A percentile compares a stretch with the other conserved stretches of the same genome.
These are phyloP conservation scores for Pelargonium citronellum DNA, from an alignment of 441 rosid species.

Conservation along the genomic window DNA sequence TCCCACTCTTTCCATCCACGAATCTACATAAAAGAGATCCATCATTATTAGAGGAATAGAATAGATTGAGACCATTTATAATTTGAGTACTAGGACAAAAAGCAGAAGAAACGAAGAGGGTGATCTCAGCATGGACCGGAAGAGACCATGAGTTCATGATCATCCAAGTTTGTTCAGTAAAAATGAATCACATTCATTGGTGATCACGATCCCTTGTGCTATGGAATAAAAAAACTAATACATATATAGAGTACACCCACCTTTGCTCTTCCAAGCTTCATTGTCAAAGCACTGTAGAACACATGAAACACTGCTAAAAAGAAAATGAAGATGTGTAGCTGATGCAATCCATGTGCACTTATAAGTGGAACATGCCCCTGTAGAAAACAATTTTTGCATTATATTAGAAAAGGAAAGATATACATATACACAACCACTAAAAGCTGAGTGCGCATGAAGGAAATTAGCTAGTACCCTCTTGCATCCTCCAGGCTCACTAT, in stretches of 20 bases:
- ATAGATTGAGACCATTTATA: no score
- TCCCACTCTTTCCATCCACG: slow-evolving; percentile 2
- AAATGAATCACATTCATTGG: no score
- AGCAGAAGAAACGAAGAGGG: no score
- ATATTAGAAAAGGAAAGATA: background rate
- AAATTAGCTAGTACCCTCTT: background rate
- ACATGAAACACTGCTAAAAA: slow-evolving; percentile 85
- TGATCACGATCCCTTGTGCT: no score
- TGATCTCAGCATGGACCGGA: no score
- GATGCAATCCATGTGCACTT: slow-evolving; percentile 59
- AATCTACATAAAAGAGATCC: background rate
- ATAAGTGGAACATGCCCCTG: slow-evolving; percentile 71
- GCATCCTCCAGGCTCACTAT: slow-evolving; percentile 20
- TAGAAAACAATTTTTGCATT: background rate
- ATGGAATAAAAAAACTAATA: background rate
- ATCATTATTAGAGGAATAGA: background rate
- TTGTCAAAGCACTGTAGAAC: slow-evolving; percentile 58
- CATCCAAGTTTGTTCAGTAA: no score
- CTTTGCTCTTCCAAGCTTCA: slow-evolving; percentile 89
- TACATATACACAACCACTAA: no score
- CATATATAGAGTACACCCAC: slow-evolving; percentile 22
- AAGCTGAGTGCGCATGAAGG: no score
- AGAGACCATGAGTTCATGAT: no score
- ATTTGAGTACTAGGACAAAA: no score
- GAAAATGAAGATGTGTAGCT: slow-evolving; percentile 78